These are phyloP conservation scores for Aspergillus caelatus DNA, from an alignment of 2,329 filamentous ascomycete species.

Conservation along the genomic window DNA sequence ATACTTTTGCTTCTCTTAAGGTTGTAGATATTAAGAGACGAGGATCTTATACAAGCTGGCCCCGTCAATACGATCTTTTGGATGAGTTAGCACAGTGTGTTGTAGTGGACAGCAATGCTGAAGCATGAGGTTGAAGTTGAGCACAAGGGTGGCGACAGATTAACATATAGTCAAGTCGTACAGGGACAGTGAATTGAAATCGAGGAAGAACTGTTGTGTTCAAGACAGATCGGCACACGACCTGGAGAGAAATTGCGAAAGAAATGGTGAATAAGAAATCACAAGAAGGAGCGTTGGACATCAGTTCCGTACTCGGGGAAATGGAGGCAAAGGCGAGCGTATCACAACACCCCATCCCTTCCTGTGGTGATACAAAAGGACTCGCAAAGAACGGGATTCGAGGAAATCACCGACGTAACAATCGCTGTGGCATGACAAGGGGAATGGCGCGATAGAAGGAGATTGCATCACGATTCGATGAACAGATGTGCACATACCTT, in stretches of 20 bases:
- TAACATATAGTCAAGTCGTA: not conserved
- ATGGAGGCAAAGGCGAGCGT: constrained; percentile 22
- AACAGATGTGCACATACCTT: constrained; percentile 19
- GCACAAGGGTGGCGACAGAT: not conserved
- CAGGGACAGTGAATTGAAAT: not conserved
- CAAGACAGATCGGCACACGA: not conserved
- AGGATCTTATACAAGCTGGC: constrained; percentile 4
- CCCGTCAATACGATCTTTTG: constrained; percentile 17
- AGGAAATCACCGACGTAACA: constrained; percentile 14
- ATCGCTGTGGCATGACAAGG: constrained; percentile 1
- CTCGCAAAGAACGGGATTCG: constrained; percentile 12
- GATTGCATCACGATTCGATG: not conserved
- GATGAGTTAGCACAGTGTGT: constrained; percentile 13
- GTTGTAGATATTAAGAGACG: constrained; percentile 6
- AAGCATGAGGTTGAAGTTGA: not conserved
- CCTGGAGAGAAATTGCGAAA: constrained; percentile 1
- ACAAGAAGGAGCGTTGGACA: constrained; percentile 27
- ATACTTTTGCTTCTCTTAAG: not conserved
- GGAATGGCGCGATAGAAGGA: constrained; percentile 6
- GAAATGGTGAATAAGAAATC: constrained; percentile 6
- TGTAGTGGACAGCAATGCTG: not conserved
- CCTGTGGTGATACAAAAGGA: constrained; percentile 18
- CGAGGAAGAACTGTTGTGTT: not conserved
- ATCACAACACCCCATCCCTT: constrained; percentile 21
- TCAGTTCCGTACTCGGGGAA: constrained; percentile 20